These are phyloP conservation scores for Hypoxylon intermedium DNA, from an alignment of 495 filamentous ascomycete species.

Conservation along the genomic window DNA sequence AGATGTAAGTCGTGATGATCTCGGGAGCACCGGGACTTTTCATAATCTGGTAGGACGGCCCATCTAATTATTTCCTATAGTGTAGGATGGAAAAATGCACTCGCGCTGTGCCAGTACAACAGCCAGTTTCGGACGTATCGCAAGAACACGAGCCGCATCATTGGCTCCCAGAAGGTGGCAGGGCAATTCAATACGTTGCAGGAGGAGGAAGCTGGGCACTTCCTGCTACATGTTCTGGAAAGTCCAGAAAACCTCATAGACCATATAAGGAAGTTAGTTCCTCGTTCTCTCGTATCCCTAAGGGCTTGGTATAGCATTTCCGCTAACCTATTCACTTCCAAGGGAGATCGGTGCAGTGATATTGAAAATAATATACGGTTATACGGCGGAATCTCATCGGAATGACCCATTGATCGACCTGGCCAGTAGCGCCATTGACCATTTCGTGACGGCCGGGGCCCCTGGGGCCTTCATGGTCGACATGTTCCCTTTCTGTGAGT, in stretches of 20 bases:
- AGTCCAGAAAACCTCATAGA: conserved; percentile 45
- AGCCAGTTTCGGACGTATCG: conserved; percentile 50
- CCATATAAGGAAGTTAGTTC: conserved; percentile 50
- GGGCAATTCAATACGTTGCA: conserved; percentile 49
- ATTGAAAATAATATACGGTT: conserved; percentile 58
- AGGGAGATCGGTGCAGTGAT: conserved; percentile 52
- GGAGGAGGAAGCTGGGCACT: conserved; percentile 50
- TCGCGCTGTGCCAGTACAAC: conserved; percentile 49
- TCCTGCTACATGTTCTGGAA: conserved; percentile 52
- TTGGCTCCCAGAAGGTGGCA: conserved; percentile 44
- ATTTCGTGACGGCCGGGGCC: conserved; percentile 47
- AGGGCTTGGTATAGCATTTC: background rate
- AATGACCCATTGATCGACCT: conserved; percentile 54
- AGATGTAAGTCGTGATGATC: conserved; percentile 55
- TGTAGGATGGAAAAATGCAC: conserved; percentile 45
- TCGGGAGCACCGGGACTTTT: too few relatives aligned
- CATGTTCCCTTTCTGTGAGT: conserved; percentile 38
- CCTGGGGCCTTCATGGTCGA: conserved; percentile 56
- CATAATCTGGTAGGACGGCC: too few relatives aligned
- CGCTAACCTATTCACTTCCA: background rate
- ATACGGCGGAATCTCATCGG: conserved; percentile 51
- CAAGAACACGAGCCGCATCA: conserved; percentile 46
- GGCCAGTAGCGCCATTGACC: conserved; percentile 45
- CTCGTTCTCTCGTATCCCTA: background rate
- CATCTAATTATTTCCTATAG: conserved; percentile 11